Evolutionary conservation across 176 grass and related monocot genomes (phyloP).

Genomic region (Carex scoparia): DNA sequence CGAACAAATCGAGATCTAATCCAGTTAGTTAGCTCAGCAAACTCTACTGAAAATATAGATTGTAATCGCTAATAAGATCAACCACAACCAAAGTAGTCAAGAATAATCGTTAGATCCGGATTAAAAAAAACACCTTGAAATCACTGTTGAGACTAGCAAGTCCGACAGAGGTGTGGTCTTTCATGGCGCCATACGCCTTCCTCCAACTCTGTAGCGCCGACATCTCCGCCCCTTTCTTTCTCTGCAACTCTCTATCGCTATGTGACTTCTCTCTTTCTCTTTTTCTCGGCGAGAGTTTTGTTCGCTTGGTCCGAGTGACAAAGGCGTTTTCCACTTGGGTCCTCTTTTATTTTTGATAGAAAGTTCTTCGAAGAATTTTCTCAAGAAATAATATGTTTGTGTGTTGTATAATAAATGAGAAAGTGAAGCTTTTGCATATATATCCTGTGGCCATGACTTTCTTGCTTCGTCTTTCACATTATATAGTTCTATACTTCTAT

Average conservation of each 20-base stretch:
- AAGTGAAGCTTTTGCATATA: not conserved
- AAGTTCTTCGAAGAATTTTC: not conserved
- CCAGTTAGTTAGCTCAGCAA: not conserved
- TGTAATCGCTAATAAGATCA: not conserved
- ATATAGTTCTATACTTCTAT: too few species aligned
- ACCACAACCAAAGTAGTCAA: not conserved
- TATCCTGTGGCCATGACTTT: not conserved
- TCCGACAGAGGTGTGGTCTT: slow-evolving; percentile 84
- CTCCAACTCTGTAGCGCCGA: slow-evolving; percentile 81
- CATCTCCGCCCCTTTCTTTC: slow-evolving; percentile 39
- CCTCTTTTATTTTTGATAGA: not conserved
- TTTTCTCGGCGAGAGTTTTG: slow-evolving; percentile 13
- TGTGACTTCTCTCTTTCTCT: not conserved
- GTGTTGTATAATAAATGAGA: not conserved
- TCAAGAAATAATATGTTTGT: not conserved
- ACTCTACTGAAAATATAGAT: not conserved
- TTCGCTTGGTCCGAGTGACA: slow-evolving; percentile 20
- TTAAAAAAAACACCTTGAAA: slow-evolving; percentile 55
- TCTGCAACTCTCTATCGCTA: not conserved
- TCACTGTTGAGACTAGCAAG: slow-evolving; percentile 93
- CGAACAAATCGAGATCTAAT: slow-evolving; percentile 11
- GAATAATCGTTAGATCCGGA: slow-evolving; percentile 2
- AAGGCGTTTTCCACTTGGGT: slow-evolving; percentile 1
- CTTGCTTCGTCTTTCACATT: not conserved
- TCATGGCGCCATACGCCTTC: slow-evolving; percentile 87